These are phyloP conservation scores for Thermoascus crustaceus DNA, from an alignment of 2,329 filamentous ascomycete genomes.

Conservation along the genomic window DNA sequence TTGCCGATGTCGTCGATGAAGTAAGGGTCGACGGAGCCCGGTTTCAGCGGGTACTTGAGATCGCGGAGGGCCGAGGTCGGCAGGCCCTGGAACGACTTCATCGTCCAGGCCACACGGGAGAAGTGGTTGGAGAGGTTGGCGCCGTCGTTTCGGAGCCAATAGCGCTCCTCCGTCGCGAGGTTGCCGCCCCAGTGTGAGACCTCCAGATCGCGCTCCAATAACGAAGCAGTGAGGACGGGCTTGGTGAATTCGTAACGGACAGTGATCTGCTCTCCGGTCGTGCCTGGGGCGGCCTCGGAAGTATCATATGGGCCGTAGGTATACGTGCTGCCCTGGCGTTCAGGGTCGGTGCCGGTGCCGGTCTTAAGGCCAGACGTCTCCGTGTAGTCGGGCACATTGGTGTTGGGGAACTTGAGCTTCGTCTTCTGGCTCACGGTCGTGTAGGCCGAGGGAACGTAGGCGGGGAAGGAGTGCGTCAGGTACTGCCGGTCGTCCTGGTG, in stretches of 20 bases:
- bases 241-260: slow-evolving; percentile 95
- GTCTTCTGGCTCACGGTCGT: slow-evolving; percentile 89
- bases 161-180: slow-evolving; percentile 87
- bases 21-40: slow-evolving; percentile 79
- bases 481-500: slow-evolving; percentile 81
- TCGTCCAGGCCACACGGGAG: slow-evolving; percentile 67
- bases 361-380: slow-evolving; percentile 55
- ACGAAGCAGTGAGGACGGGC: slow-evolving; percentile 70
- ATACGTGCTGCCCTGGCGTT: slow-evolving; percentile 76
- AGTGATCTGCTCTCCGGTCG: slow-evolving; percentile 60
- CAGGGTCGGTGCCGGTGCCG: slow-evolving; percentile 58
- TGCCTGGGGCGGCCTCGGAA: slow-evolving; percentile 62
- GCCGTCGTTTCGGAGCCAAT: slow-evolving; percentile 77
- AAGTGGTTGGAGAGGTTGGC: slow-evolving; percentile 68
- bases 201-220: slow-evolving; percentile 83
- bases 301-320: slow-evolving; percentile 82
- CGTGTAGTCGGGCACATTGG: slow-evolving; percentile 78
- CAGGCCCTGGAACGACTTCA: slow-evolving; percentile 67
- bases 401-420: slow-evolving; percentile 78
- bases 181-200: slow-evolving; percentile 98
- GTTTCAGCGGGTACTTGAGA: slow-evolving; percentile 67
- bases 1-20: slow-evolving; percentile 96
- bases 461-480: slow-evolving; percentile 76
- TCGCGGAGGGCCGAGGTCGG: slow-evolving; percentile 70
- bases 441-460: slow-evolving; percentile 78